Evolutionary conservation across 345 rosid genomes (phyloP).

Genomic region (Odontarrhena argentea): DNA sequence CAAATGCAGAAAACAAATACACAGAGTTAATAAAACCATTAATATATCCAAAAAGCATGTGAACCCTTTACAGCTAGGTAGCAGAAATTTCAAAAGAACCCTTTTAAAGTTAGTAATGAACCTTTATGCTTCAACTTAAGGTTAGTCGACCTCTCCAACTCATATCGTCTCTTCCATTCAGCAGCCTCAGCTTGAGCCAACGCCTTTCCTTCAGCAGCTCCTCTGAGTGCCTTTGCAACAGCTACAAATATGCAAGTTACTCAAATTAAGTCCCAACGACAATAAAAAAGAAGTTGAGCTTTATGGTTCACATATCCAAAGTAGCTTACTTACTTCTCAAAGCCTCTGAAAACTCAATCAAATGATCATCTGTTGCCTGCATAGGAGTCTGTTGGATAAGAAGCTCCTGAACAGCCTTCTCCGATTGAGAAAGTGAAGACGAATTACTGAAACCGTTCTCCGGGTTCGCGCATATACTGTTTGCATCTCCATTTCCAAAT

Average conservation of each 20-base stretch:
- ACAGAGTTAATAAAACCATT: no score
- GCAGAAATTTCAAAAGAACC: background rate
- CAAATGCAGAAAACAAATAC: background rate
- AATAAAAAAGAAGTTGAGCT: slow-evolving; percentile 24
- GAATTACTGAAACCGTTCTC: slow-evolving; percentile 58
- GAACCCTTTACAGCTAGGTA: background rate
- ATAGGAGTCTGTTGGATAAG: slow-evolving; percentile 72
- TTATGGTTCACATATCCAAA: slow-evolving; percentile 7
- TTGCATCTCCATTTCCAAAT: slow-evolving; percentile 57
- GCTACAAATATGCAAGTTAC: slow-evolving; percentile 48
- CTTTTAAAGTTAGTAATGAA: slow-evolving; percentile 20
- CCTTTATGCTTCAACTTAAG: slow-evolving; percentile 61
- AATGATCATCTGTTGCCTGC: slow-evolving; percentile 81
- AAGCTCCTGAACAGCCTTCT: slow-evolving; percentile 89
- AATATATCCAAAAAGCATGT: background rate
- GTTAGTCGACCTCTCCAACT: slow-evolving; percentile 72
- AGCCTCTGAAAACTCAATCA: slow-evolving; percentile 92
- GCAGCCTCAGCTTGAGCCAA: slow-evolving; percentile 97
- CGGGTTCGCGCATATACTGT: slow-evolving; percentile 43
- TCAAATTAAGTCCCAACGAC: slow-evolving; percentile 13
- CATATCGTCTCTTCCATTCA: slow-evolving; percentile 97
- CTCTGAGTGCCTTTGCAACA: slow-evolving; percentile 92
- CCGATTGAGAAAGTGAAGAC: slow-evolving; percentile 59
- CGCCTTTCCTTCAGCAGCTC: slow-evolving; percentile 97
- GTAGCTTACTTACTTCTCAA: slow-evolving; percentile 64